Evolutionary conservation across 768 basidiomycete genomes (phyloP), one percentile per base, ranked within the genome.

Genomic region (Rubroboletus pulcherrimus): DNA sequence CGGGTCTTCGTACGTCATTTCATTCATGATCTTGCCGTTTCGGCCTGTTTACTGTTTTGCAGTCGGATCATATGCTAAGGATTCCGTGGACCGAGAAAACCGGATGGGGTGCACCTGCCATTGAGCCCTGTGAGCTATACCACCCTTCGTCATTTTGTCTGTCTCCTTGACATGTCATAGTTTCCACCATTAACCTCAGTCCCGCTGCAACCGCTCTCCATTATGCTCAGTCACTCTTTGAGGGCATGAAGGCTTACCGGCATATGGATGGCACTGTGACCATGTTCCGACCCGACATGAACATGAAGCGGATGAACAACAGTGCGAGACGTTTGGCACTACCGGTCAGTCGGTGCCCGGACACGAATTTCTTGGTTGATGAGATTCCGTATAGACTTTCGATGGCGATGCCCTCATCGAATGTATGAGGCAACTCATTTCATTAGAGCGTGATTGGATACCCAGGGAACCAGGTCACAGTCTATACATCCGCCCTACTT

Each of bases 201-300:
- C 70, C 71, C 7, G 56, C 68, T 64, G 80, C 76, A 69, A 83
- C 90, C 56, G 94, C 94, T 19, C 77, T 98, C 55, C 95, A 98
- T 71, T 98, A 98, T 74, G 93, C 93, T 0, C 92, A 93, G 63
- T 82, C 87, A 44, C 77, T 87, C 44, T 96, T 98, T 66, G 95
- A 98, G 70, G 92, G 95, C 17, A 84, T 97, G 83, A 98, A 98
- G 70, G 95, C 95, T 1, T 98, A 96, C 75, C 79, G 86, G 46
- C 83, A 86, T 60, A 72, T 81, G 37, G 73, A 81, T 46, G 93
- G 87, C 35, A 84, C 80, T 29, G 83, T 94, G 21, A 83, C 87
- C 17, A 74, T 98, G 61, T 98, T 98, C 80, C 78, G 95, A 43
- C 96, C 95, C 3, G 92, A 97, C 73, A 91, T 92, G 91, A 97